These are phyloP conservation scores for Microcyclospora tardicrescens DNA, from an alignment of 2,329 filamentous ascomycete species.

Conservation along the genomic window DNA sequence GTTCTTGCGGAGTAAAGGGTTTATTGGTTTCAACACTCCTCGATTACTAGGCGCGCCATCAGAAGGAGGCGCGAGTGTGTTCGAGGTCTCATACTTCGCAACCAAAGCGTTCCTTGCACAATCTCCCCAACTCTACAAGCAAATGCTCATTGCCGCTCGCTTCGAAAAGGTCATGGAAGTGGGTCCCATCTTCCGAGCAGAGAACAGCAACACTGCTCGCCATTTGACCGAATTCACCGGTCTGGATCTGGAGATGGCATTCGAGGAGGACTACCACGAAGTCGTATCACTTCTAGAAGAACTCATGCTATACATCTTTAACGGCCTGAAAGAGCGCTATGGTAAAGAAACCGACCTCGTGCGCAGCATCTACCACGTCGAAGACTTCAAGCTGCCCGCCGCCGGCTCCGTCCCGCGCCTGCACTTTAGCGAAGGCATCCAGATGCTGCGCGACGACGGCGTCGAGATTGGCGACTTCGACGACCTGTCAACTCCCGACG, in stretches of 20 bases:
- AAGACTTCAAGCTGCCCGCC: conserved; percentile 63
- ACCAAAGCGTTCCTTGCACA: conserved; percentile 69
- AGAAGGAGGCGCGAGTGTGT: conserved; percentile 87
- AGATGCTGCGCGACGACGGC: conserved; percentile 63
- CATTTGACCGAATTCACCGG: conserved; percentile 85
- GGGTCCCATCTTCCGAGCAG: conserved; percentile 72
- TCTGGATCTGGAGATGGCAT: conserved; percentile 84
- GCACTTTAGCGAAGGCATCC: conserved; percentile 65
- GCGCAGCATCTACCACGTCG: conserved; percentile 61
- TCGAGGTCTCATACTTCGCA: conserved; percentile 80
- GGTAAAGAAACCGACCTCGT: conserved; percentile 60
- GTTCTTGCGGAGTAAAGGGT: conserved; percentile 62
- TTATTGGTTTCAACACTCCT: conserved; percentile 77
- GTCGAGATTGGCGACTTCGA: conserved; percentile 65
- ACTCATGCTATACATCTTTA: conserved; percentile 68
- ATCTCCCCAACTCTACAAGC: conserved; percentile 77
- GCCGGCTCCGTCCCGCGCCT: conserved; percentile 62
- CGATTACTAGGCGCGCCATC: conserved; percentile 81
- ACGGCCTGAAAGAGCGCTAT: conserved; percentile 54
- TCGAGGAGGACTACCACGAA: conserved; percentile 65
- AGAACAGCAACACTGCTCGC: conserved; percentile 70
- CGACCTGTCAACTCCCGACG: conserved; percentile 67
- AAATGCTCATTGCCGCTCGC: conserved; percentile 69
- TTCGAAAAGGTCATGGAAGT: conserved; percentile 67
- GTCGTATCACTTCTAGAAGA: conserved; percentile 59